Evolutionary conservation across 352 stramenopile species (phyloP).

Genomic region (Pythium brassicae): DNA sequence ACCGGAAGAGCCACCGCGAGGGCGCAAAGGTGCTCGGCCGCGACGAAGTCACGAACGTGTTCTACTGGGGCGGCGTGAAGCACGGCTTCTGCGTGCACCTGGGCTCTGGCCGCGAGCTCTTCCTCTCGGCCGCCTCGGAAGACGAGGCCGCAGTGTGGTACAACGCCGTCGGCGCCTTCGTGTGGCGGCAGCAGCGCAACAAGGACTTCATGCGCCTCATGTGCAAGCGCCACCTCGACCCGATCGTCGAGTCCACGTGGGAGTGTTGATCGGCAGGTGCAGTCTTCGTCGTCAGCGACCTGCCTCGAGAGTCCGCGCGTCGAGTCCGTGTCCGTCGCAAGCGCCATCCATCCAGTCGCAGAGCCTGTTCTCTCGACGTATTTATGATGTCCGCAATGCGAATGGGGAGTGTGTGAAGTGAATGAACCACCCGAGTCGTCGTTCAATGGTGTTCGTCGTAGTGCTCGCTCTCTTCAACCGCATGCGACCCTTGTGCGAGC

Average conservation of each 20-base stretch:
- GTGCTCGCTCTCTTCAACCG: too few relatives aligned
- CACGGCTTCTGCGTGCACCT: slow-evolving; percentile 57
- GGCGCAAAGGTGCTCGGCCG: slow-evolving; percentile 37
- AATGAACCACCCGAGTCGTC: too few relatives aligned
- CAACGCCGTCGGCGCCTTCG: slow-evolving; percentile 44
- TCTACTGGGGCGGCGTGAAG: slow-evolving; percentile 55
- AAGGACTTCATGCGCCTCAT: slow-evolving; percentile 47
- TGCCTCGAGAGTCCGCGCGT: too few relatives aligned
- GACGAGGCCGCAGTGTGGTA: slow-evolving; percentile 50
- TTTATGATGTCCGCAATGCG: neutral
- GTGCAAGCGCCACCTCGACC: slow-evolving; percentile 32
- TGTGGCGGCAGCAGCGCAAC: slow-evolving; percentile 33
- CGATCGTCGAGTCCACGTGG: slow-evolving; percentile 45
- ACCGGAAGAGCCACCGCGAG: slow-evolving; percentile 51
- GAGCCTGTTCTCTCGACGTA: too few relatives aligned
- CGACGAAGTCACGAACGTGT: slow-evolving; percentile 54
- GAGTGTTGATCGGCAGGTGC: too few relatives aligned
- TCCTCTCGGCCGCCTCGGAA: slow-evolving; percentile 43
- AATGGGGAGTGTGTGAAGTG: too few relatives aligned
- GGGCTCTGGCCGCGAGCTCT: slow-evolving; percentile 44
- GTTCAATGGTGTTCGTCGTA: too few relatives aligned
- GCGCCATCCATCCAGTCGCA: neutral
- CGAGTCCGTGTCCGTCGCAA: too few relatives aligned
- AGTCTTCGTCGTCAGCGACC: too few relatives aligned
- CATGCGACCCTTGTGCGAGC: too few relatives aligned